These are phyloP conservation scores for Leccinellum rugosiceps DNA, from an alignment of 768 basidiomycete genomes.

Conservation along the genomic window DNA sequence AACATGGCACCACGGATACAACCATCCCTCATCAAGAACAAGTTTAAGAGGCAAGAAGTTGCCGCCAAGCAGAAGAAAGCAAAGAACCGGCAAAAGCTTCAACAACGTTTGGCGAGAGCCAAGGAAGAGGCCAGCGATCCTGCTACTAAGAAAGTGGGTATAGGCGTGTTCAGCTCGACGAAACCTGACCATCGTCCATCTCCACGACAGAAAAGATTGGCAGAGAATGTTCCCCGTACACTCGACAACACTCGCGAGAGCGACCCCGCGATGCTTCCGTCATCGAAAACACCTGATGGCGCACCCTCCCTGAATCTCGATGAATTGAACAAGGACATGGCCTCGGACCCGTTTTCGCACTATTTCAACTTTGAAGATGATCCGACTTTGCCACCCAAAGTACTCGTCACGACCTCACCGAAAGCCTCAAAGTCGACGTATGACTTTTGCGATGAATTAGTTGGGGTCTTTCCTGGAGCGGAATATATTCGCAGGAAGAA, in stretches of 20 bases:
- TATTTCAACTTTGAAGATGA: slow-evolving; percentile 71
- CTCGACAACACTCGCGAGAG: slow-evolving; percentile 92
- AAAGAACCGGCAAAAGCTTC: slow-evolving; percentile 77
- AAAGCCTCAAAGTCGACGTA: slow-evolving; percentile 88
- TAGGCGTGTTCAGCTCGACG: background rate
- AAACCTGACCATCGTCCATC: background rate
- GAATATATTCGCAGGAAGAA: slow-evolving; percentile 86
- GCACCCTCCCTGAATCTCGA: slow-evolving; percentile 42
- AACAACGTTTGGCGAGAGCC: slow-evolving; percentile 71
- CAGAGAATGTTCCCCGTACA: slow-evolving; percentile 84
- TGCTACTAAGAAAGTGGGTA: slow-evolving; percentile 67
- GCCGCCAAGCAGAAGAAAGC: slow-evolving; percentile 70
- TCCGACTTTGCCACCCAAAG: slow-evolving; percentile 74
- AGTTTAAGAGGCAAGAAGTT: slow-evolving; percentile 80
- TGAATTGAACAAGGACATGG: slow-evolving; percentile 66
- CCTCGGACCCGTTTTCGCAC: slow-evolving; percentile 71
- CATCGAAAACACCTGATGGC: slow-evolving; percentile 27
- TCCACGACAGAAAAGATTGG: slow-evolving; percentile 68
- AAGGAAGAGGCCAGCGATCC: slow-evolving; percentile 78
- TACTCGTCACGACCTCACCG: slow-evolving; percentile 87
- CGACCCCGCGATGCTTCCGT: slow-evolving; percentile 47
- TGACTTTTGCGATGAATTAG: slow-evolving; percentile 89
- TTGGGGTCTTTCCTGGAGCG: slow-evolving; percentile 86
- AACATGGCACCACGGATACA: slow-evolving; percentile 60
- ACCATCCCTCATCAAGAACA: slow-evolving; percentile 78